A percentile compares a stretch with the other conserved stretches of the same genome.
Conservation (phyloP, 1,139 yeast species). For the Geotrichum fermentans region DNA sequence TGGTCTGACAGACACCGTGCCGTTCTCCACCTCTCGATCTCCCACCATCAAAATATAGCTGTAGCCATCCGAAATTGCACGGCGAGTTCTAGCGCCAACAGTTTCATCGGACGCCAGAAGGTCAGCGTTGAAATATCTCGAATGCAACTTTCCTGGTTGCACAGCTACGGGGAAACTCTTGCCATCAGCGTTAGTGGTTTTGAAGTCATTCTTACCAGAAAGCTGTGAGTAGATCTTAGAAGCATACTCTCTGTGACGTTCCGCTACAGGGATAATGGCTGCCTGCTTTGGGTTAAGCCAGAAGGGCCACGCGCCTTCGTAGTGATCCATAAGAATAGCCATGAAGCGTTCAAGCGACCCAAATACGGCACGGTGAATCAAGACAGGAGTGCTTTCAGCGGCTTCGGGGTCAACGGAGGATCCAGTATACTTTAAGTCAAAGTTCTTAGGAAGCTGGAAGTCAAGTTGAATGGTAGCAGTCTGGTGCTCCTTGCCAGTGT, state of each 20-base stretch:
- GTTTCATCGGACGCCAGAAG: constrained; percentile 71
- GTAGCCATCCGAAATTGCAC: constrained; percentile 71
- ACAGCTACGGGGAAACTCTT: constrained; percentile 7
- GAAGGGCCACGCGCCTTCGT: constrained; percentile 95
- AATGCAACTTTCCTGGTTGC: constrained; percentile 41
- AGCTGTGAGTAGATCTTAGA: constrained; percentile 44
- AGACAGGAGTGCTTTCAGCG: constrained; percentile 55
- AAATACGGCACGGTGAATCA: constrained; percentile 92
- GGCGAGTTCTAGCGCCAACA: constrained; percentile 73
- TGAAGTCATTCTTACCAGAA: constrained; percentile 40
- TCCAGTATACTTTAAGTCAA: constrained; percentile 56
- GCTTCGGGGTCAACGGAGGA: constrained; percentile 32
- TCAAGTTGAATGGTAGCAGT: constrained; percentile 82
- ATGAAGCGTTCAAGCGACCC: constrained; percentile 92
- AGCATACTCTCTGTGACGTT: constrained; percentile 53
- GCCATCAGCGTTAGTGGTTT: neutral
- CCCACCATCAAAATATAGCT: constrained; percentile 81
- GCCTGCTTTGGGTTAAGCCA: constrained; percentile 98
- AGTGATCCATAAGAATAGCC: constrained; percentile 87
- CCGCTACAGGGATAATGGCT: constrained; percentile 73
- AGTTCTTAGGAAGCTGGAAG: constrained; percentile 86
- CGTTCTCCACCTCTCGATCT: constrained; percentile 66
- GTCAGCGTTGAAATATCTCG: constrained; percentile 67
- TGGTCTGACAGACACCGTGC: constrained; percentile 62
- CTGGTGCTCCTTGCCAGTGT: constrained; percentile 79